A percentile compares a stretch with the other conserved stretches of the same genome.
phyloP scores from a whole-genome alignment of 495 filamentous ascomycete species.

The Podospora pseudoanserina region DNA sequence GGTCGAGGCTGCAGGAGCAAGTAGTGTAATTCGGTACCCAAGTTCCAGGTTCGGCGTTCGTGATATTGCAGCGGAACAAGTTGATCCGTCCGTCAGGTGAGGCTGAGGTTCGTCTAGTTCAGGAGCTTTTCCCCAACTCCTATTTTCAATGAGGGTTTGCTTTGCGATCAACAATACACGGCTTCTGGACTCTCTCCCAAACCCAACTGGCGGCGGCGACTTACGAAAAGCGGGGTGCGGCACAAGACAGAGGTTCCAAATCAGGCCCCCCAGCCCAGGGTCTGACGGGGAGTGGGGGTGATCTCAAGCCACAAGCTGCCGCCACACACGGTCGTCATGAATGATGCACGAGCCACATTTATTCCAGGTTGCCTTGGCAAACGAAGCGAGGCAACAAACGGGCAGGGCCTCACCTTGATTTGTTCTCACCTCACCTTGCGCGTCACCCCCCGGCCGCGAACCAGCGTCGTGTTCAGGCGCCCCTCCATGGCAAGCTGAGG shows the following conservation, averaged over 20 bases:
- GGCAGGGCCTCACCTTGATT: neutral
- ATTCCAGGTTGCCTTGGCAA: neutral
- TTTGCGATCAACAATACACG: neutral
- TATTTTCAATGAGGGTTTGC: neutral
- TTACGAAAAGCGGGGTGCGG: neutral
- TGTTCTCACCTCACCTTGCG: neutral
- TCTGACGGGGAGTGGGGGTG: neutral
- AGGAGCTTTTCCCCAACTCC: neutral
- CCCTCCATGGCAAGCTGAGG: constrained; percentile 9
- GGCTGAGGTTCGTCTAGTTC: neutral
- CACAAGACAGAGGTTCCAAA: neutral
- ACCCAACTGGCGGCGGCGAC: neutral
- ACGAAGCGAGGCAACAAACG: too few relatives aligned
- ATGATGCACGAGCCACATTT: neutral
- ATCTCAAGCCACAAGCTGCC: neutral
- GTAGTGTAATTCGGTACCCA: neutral
- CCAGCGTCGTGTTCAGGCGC: constrained; percentile 10
- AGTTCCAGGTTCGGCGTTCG: neutral
- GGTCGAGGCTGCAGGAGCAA: neutral
- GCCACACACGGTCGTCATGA: neutral
- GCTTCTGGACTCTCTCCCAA: constrained; percentile 9
- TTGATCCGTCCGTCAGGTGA: neutral
- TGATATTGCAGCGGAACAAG: neutral
- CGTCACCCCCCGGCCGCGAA: neutral
- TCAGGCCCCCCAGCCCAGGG: neutral